Conservation (phyloP, 2,329 filamentous ascomycete genomes). For the Xylariaceae sp. region DNA sequence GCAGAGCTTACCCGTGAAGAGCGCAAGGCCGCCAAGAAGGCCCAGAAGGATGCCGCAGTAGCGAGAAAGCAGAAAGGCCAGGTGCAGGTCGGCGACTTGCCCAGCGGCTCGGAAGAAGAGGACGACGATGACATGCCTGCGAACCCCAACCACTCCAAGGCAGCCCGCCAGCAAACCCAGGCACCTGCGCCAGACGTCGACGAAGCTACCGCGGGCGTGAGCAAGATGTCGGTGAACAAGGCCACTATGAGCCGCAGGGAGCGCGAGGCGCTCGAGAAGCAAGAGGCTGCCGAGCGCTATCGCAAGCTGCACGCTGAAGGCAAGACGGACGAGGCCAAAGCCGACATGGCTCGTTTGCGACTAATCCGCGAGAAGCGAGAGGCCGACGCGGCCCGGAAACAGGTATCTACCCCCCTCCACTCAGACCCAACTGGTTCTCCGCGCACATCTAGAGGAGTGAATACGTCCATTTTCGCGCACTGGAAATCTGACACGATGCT, state of each 20-base stretch:
- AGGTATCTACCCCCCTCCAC: conserved; percentile 50
- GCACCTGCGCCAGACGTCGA: conserved; percentile 43
- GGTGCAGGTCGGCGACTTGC: conserved; percentile 81
- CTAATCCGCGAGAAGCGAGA: conserved; percentile 83
- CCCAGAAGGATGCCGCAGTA: conserved; percentile 84
- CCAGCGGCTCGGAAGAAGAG: conserved; percentile 55
- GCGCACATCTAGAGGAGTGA: not conserved
- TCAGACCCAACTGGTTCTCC: not conserved
- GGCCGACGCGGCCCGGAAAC: conserved; percentile 75
- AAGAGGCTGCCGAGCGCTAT: conserved; percentile 84
- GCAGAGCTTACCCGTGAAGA: conserved; percentile 74
- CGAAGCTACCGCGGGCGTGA: conserved; percentile 51
- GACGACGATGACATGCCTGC: conserved; percentile 66
- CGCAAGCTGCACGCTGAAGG: conserved; percentile 88
- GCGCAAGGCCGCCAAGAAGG: conserved; percentile 81
- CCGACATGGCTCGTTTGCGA: conserved; percentile 78
- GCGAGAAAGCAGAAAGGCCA: conserved; percentile 66
- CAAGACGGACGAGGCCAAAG: conserved; percentile 93
- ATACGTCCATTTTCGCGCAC: not conserved
- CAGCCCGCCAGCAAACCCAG: conserved; percentile 57
- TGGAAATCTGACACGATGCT: conserved; percentile 23
- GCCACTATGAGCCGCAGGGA: conserved; percentile 50
- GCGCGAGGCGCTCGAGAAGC: conserved; percentile 75
- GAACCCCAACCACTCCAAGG: conserved; percentile 88
- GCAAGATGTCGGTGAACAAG: conserved; percentile 52